Evolutionary conservation across 177 flowering plant genomes (phyloP), one percentile per base, ranked within the genome.

Genomic region (Tripterygium wilfordii): DNA sequence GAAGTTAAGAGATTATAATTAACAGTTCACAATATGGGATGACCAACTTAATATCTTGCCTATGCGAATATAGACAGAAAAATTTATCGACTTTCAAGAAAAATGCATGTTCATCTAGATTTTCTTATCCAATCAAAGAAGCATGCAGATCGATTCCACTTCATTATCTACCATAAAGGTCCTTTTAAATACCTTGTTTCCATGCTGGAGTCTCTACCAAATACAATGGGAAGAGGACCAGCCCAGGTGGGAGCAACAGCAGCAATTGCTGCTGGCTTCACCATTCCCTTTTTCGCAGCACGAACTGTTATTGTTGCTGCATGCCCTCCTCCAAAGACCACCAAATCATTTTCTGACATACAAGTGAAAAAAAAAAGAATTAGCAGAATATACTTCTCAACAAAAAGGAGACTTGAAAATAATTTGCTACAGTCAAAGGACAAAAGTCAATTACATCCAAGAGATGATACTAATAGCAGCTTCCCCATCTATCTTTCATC

Each of bases 191-290:
- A 90, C 96, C 96, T 87, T 31, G 83, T 56, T 64, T 88, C 92
- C 95, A 85, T 85, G 62, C 56, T 72, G 12, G 95, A 79, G 65
- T 79, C 90, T 62, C 89, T 74, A 49, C 96, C 95, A 70, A 90
- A 90, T 27, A 87, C 95, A 49, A 90, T 90, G 17, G 98, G 95
- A 53, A 90, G 95, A 14, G 96, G 96, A 58, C 96, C 98, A 43
- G 96, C 85, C 98, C 95, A 90, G 24, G 96, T 90, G 27, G 96
- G 98, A 36, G 98, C 95, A 56, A 90, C 70, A 58, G 98, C 89
- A 66, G 96, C 92, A 68, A 87, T 76, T 12, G 85, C 89, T 30
- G 70, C 62, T 48, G 96, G 82, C 62, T 81, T 85, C 64, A 85
- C 67, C 49, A 81, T 57, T 46, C 81, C 87, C 56, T 75, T 78